These are phyloP conservation scores for Colletotrichum karsti DNA, from an alignment of 2,329 filamentous ascomycete species.

Conservation along the genomic window DNA sequence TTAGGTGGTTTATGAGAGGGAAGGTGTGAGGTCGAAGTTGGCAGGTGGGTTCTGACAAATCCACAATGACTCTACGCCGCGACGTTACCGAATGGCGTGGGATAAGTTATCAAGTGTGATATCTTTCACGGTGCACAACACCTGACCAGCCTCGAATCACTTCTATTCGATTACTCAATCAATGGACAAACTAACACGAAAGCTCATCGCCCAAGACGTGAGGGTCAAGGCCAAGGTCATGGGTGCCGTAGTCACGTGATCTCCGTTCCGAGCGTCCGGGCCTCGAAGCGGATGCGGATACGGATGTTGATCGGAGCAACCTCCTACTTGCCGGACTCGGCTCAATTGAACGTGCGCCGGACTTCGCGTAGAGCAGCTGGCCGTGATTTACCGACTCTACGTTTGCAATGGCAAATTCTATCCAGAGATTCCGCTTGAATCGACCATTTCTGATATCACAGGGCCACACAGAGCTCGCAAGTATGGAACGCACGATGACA, in stretches of 20 bases:
- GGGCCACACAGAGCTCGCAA: neutral
- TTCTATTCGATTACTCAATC: neutral
- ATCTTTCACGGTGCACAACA: neutral
- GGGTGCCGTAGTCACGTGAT: neutral
- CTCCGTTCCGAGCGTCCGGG: neutral
- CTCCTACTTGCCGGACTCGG: neutral
- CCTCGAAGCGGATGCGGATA: neutral
- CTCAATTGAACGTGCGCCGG: neutral
- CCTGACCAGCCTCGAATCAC: neutral
- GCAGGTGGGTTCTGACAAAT: constrained; percentile 14
- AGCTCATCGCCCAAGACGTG: neutral
- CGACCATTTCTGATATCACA: neutral
- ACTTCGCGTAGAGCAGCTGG: neutral
- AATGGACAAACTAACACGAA: accelerated
- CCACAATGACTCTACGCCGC: constrained; percentile 24
- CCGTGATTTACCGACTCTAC: no score
- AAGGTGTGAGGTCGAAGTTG: neutral
- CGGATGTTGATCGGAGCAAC: neutral
- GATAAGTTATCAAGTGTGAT: neutral
- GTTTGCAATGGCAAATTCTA: no score
- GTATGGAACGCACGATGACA: neutral
- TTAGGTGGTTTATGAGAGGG: neutral
- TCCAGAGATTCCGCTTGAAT: no score
- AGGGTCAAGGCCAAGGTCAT: neutral
- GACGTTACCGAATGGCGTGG: neutral